Conservation (phyloP, 805 yeast species). For the Candida corydali region DNA sequence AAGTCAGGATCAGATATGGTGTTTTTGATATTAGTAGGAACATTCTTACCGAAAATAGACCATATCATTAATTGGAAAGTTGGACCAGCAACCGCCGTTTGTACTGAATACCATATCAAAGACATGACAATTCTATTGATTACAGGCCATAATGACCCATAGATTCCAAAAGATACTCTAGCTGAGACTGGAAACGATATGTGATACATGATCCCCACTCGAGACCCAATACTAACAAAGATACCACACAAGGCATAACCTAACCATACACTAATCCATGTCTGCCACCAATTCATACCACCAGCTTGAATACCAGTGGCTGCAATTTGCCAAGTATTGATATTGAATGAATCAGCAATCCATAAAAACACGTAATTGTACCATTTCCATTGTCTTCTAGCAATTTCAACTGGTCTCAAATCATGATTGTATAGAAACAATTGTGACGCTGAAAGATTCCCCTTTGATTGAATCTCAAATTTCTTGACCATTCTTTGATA, state of each 20-base stretch:
- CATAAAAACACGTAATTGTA: conserved; percentile 75
- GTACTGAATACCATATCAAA: conserved; percentile 84
- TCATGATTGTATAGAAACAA: conserved; percentile 71
- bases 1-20: conserved; percentile 56
- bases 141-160: conserved; percentile 86
- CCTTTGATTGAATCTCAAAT: conserved; percentile 19
- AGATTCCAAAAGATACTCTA: conserved; percentile 81
- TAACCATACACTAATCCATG: conserved; percentile 88
- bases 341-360: conserved; percentile 87
- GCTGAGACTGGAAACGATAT: conserved; percentile 80
- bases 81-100: conserved; percentile 79
- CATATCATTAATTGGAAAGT: conserved; percentile 73
- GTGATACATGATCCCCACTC: conserved; percentile 79
- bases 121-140: conserved; percentile 86
- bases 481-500: conserved; percentile 2
- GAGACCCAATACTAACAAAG: conserved; percentile 66
- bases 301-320: conserved; percentile 70
- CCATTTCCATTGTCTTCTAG: conserved; percentile 83
- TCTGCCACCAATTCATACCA: conserved; percentile 87
- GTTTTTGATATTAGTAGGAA: conserved; percentile 60
- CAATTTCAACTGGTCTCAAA: conserved; percentile 71
- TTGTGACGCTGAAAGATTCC: conserved; percentile 47
- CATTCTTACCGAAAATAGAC: conserved; percentile 66
- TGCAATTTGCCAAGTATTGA: conserved; percentile 90
- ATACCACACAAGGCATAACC: conserved; percentile 71